These are phyloP conservation scores for Sarocladiaceae sp. DNA, from an alignment of 2,329 filamentous ascomycete genomes.

Conservation along the genomic window DNA sequence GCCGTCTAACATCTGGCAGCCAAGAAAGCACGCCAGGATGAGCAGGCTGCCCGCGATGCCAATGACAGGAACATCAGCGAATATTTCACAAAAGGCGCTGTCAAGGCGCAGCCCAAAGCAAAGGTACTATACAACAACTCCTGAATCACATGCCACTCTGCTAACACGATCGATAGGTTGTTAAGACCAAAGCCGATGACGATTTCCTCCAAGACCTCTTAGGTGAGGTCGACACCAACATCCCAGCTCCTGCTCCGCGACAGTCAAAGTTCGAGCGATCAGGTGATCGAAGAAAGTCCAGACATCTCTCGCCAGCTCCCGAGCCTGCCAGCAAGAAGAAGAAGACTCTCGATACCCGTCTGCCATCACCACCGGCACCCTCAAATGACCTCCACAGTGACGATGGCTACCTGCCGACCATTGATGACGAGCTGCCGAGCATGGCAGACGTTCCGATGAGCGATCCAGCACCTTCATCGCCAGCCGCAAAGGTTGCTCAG, in stretches of 20 bases:
- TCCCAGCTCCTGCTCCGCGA: conserved; percentile 47
- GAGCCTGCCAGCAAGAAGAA: conserved; percentile 49
- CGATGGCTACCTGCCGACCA: conserved; percentile 45
- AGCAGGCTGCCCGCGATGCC: conserved; percentile 76
- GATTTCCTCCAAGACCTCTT: conserved; percentile 81
- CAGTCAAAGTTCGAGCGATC: conserved; percentile 61
- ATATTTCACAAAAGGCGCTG: conserved; percentile 78
- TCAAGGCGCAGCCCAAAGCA: conserved; percentile 66
- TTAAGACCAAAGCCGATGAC: conserved; percentile 79
- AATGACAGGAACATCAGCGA: conserved; percentile 89
- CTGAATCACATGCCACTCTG: background rate
- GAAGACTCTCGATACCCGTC: conserved; percentile 44
- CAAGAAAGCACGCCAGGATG: conserved; percentile 84
- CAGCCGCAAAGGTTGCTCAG: conserved; percentile 69
- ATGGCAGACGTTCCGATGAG: conserved; percentile 63
- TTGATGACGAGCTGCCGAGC: conserved; percentile 44
- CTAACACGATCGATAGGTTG: conserved; percentile 41
- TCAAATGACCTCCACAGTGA: conserved; percentile 44
- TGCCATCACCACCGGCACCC: conserved; percentile 40
- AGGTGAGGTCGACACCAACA: conserved; percentile 79
- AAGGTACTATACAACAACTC: background rate
- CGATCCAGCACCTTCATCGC: conserved; percentile 81
- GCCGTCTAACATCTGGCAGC: conserved; percentile 36
- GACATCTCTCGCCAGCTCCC: conserved; percentile 70
- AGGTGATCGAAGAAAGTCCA: conserved; percentile 69